These are phyloP conservation scores for Saccharomycopsis guyanensis DNA, from an alignment of 805 yeast genomes.

Conservation along the genomic window DNA sequence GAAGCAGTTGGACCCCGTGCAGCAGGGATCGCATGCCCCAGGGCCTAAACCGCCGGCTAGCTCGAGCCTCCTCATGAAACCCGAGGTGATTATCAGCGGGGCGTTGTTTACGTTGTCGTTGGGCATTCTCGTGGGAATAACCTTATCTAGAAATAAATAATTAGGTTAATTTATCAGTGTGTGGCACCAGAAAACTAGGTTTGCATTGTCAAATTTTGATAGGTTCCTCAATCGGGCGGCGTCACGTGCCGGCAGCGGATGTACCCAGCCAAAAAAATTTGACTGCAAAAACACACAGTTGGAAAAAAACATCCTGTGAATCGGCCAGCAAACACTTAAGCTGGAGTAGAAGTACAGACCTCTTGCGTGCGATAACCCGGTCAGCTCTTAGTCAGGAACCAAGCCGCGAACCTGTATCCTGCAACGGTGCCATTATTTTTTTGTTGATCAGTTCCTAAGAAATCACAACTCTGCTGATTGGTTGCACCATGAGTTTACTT, in stretches of 20 bases:
- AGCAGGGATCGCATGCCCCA: background rate
- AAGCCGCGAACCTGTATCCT: no score
- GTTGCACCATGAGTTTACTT: slow-evolving; percentile 34
- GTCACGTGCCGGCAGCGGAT: no score
- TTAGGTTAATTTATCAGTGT: background rate
- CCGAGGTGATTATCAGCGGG: slow-evolving; percentile 18
- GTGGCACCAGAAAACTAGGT: no score
- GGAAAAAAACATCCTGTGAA: background rate
- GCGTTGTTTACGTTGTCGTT: slow-evolving; percentile 18
- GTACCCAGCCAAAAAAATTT: no score
- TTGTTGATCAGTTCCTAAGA: background rate
- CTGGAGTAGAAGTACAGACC: background rate
- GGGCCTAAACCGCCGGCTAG: background rate
- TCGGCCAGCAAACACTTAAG: background rate
- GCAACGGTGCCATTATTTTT: background rate
- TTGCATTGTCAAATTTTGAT: no score
- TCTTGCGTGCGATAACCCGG: no score
- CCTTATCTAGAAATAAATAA: slow-evolving; percentile 9
- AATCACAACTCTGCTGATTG: no score
- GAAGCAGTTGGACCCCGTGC: background rate
- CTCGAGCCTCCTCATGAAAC: slow-evolving; percentile 6
- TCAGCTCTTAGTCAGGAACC: no score
- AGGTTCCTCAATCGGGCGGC: no score
- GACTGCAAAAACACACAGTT: background rate
- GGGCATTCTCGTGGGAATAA: slow-evolving; percentile 17